Evolutionary conservation across 371 early-diverging fungal species (phyloP), one percentile per base, ranked within the genome.

Genomic region (Mucor circinelloides): DNA sequence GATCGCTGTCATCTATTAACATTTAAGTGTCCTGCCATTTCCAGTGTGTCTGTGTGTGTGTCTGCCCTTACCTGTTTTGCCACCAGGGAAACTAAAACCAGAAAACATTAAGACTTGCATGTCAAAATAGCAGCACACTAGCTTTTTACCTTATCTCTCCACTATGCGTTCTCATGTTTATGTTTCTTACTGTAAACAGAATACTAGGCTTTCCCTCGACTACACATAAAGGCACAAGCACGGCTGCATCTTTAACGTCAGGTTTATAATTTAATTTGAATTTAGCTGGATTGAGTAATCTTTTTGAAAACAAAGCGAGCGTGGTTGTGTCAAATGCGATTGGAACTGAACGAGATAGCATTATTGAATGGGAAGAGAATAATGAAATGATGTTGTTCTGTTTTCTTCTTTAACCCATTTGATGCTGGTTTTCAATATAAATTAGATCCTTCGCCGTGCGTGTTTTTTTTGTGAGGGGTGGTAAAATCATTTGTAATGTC

Each of bases 111-210:
- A 52, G 52, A 52, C 25, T 27, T 15, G 13, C 9, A 15, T 52
- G 27, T 52, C 52, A 52, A 52, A 12, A 23, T 52, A 13, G 3
- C 27, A 25, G 21, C n/a, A 9, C 17, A 23, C 23, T 19, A 23
- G 1, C 3, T 12, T 28, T 19, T 31, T 76, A 90, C 89, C 89
- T 89, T 48, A 92, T 87, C 72, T 95, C 94, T 17, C 95, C 95
- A 17, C 83, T 85, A 75, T 96, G 96, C 15, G 86, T 78, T 34
- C 90, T 77, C 75, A 97, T 75, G 40, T 81, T 81, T 17, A 73
- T 73, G 63, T 89, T 87, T 32, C 97, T 85, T 9, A 94, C 85
- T 9, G 95, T 95, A 70, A 97, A 94, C 27, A 97, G 68, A 13
- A 97, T 80, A 61, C 90, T 87, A 1, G 91, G 89, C 44, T 84